Conservation (phyloP, 1,284 basidiomycete genomes). For the Rhodotorula sp. region DNA sequence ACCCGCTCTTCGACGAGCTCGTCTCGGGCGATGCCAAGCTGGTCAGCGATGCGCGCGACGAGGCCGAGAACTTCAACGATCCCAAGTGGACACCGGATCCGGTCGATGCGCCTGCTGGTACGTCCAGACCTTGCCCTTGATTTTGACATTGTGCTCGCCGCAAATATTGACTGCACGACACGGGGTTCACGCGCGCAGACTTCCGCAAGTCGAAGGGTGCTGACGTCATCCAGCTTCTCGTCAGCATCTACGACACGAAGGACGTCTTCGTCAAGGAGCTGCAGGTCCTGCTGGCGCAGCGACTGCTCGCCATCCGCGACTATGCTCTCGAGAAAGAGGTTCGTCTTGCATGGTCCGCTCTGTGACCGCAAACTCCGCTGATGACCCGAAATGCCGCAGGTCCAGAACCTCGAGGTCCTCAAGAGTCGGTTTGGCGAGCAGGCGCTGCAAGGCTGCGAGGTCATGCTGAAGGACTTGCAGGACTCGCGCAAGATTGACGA, state of each 20-base stretch:
- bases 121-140: constrained; percentile 40
- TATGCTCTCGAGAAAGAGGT: constrained; percentile 84
- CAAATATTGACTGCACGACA: too few species aligned
- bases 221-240: constrained; percentile 88
- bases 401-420: constrained; percentile 85
- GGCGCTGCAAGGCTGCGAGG: constrained; percentile 86
- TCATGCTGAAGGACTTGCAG: constrained; percentile 93
- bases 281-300: constrained; percentile 80
- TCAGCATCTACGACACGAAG: constrained; percentile 92
- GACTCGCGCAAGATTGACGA: constrained; percentile 85
- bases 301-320: constrained; percentile 73
- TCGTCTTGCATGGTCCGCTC: constrained; percentile 36
- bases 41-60: constrained; percentile 50
- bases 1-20: constrained; percentile 63
- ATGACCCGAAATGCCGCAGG: constrained; percentile 56
- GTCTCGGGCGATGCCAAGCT: constrained; percentile 18
- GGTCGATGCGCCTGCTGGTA: constrained; percentile 85
- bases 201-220: constrained; percentile 83
- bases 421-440: constrained; percentile 91
- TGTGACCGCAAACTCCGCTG: background rate
- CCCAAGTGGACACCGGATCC: constrained; percentile 92
- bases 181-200: constrained; percentile 57
- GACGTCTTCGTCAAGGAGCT: constrained; percentile 92
- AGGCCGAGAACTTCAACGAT: constrained; percentile 79
- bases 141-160: background rate